Percentiles rank a stretch among this genome's conserved stretches.
Conservation (phyloP, 176 grass and related monocot species). For the Carex myosuroides region DNA sequence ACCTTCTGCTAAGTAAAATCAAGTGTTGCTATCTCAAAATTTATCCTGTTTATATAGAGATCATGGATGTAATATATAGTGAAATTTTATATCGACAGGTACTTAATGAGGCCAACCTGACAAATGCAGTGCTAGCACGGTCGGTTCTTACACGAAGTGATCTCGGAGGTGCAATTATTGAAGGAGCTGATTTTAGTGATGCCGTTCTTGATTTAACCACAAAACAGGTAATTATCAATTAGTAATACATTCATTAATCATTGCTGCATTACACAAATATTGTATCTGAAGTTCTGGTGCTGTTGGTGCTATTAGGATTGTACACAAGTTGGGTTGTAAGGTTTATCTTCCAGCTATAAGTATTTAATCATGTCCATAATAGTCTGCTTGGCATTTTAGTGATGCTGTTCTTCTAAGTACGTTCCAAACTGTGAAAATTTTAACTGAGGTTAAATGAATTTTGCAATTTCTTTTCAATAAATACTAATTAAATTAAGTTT, state of each 20-base stretch:
- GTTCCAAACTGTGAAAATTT: background rate
- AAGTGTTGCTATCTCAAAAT: background rate
- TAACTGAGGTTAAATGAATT: background rate
- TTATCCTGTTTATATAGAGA: background rate
- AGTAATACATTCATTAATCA: background rate
- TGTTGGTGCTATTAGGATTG: no score
- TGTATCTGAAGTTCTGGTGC: no score
- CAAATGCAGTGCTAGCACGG: conserved; percentile 79
- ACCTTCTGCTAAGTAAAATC: background rate
- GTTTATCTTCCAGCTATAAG: background rate
- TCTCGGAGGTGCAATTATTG: conserved; percentile 78
- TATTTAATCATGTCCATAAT: background rate
- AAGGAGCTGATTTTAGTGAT: conserved; percentile 97
- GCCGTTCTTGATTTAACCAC: conserved; percentile 80
- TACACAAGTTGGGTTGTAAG: background rate
- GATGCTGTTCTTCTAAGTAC: background rate
- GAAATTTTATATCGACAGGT: conserved; percentile 37
- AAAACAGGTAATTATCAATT: conserved; percentile 55
- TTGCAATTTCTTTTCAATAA: background rate
- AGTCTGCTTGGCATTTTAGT: background rate
- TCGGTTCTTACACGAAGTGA: conserved; percentile 91
- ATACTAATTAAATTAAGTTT: background rate
- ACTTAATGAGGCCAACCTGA: conserved; percentile 94
- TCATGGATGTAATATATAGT: background rate
- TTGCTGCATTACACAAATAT: background rate